Percentiles rank a stretch among this genome's conserved stretches.
Evolutionary conservation across 352 stramenopile species (phyloP).

Genomic region (Thraustotheca clavata): DNA sequence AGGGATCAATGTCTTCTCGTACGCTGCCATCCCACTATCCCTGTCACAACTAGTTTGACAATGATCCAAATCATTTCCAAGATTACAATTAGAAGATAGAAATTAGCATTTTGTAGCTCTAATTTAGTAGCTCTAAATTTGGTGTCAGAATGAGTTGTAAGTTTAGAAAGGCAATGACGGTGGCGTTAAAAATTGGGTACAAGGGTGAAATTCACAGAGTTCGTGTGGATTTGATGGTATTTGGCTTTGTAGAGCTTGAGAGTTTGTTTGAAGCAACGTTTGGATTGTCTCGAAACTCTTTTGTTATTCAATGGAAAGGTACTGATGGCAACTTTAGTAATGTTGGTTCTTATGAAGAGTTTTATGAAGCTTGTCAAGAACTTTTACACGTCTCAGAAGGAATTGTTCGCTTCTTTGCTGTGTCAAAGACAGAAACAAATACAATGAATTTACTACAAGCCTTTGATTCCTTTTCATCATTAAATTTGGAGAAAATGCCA

Average conservation of each 20-base stretch:
- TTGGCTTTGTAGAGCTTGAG: constrained; percentile 38
- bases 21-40: constrained; percentile 69
- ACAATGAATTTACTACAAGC: no score
- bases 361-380: constrained; percentile 45
- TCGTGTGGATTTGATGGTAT: constrained; percentile 44
- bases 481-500: background rate
- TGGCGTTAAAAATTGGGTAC: constrained; percentile 66
- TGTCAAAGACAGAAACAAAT: constrained; percentile 45
- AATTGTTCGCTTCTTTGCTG: constrained; percentile 58
- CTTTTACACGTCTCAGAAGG: constrained; percentile 33
- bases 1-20: constrained; percentile 83
- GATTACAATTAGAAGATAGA: no score
- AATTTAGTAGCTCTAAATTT: no score
- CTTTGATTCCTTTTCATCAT: no score
- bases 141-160: no score
- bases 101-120: no score
- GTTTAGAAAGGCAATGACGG: constrained; percentile 26
- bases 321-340: constrained; percentile 61
- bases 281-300: constrained; percentile 30
- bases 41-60: no score
- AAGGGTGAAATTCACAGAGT: constrained; percentile 81
- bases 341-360: constrained; percentile 62
- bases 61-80: no score
- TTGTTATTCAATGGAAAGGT: constrained; percentile 79
- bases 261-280: constrained; percentile 60